A percentile compares a stretch with the other conserved stretches of the same genome.
phyloP scores from a whole-genome alignment of 75 land plant genomes.

The Cupressus sempervirens region DNA sequence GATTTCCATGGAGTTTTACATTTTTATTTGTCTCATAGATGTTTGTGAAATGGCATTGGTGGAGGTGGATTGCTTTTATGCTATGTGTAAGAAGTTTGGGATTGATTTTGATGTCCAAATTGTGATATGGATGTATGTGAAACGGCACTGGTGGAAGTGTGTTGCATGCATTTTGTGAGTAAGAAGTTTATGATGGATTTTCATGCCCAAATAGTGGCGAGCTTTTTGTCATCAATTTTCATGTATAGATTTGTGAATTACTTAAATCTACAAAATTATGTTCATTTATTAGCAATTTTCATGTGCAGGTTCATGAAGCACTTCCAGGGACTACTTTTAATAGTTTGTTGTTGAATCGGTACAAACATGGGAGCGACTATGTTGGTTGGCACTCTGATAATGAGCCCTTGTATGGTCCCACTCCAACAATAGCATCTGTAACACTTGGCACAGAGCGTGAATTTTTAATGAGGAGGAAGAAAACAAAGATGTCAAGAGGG shows the following conservation, averaged over 20 bases:
- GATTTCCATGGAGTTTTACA: background rate
- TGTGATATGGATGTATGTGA: background rate
- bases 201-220: background rate
- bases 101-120: background rate
- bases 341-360: conserved; percentile 65
- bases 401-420: conserved; percentile 67
- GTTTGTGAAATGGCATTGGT: background rate
- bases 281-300: background rate
- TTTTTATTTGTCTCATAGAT: background rate
- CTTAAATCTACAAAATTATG: background rate
- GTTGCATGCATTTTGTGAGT: background rate
- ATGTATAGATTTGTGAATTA: conserved; percentile 2
- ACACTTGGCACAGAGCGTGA: conserved; percentile 82
- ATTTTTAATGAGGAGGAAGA: conserved; percentile 62
- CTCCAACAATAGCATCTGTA: conserved; percentile 78
- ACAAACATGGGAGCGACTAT: conserved; percentile 64
- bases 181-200: background rate
- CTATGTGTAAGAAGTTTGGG: background rate
- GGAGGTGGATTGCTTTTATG: background rate
- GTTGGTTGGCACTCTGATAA: conserved; percentile 90
- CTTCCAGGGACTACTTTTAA: conserved; percentile 66
- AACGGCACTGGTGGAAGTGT: background rate
- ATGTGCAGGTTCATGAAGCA: conserved; percentile 52
- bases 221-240: background rate
- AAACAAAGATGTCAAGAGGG: conserved; percentile 30